A percentile compares a stretch with the other conserved stretches of the same genome.
phyloP scores from a whole-genome alignment of 2,329 filamentous ascomycete species.

The Arthrobotrys pseudoclavata region DNA sequence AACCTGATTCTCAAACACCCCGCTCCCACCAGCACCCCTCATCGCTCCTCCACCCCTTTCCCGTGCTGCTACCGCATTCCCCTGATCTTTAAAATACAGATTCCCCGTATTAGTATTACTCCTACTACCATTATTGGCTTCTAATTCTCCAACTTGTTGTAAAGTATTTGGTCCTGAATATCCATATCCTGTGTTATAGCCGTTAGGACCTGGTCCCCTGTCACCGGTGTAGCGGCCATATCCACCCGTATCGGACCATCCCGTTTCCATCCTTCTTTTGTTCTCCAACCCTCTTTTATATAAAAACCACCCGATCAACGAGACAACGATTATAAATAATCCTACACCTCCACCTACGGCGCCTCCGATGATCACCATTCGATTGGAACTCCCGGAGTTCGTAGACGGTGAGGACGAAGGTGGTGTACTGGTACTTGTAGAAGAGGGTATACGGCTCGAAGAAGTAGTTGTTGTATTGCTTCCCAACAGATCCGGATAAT shows the following conservation, averaged over 20 bases:
- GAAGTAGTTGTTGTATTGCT: slow-evolving; percentile 5
- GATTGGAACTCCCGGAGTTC: neutral
- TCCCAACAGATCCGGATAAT: neutral
- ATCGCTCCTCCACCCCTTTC: slow-evolving; percentile 1
- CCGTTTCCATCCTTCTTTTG: neutral
- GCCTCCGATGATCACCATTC: slow-evolving; percentile 41
- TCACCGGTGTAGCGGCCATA: neutral
- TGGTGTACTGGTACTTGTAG: neutral
- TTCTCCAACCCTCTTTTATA: slow-evolving; percentile 4
- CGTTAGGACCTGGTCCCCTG: neutral
- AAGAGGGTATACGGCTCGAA: neutral
- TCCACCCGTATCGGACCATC: neutral
- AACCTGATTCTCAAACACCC: slow-evolving; percentile 32
- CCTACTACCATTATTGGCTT: slow-evolving; percentile 1
- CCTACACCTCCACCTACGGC: slow-evolving; percentile 34
- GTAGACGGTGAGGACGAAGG: neutral
- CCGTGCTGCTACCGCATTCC: neutral
- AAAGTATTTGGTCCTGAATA: neutral
- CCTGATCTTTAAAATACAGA: slow-evolving; percentile 8
- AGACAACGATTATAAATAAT: slow-evolving; percentile 18
- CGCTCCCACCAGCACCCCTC: neutral
- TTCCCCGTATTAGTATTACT: neutral
- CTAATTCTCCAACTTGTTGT: slow-evolving; percentile 26
- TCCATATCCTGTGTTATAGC: neutral
- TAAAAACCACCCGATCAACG: slow-evolving; percentile 1